These are phyloP conservation scores for Albophoma yamanashiensis DNA, from an alignment of 2,329 filamentous ascomycete species.

Conservation along the genomic window DNA sequence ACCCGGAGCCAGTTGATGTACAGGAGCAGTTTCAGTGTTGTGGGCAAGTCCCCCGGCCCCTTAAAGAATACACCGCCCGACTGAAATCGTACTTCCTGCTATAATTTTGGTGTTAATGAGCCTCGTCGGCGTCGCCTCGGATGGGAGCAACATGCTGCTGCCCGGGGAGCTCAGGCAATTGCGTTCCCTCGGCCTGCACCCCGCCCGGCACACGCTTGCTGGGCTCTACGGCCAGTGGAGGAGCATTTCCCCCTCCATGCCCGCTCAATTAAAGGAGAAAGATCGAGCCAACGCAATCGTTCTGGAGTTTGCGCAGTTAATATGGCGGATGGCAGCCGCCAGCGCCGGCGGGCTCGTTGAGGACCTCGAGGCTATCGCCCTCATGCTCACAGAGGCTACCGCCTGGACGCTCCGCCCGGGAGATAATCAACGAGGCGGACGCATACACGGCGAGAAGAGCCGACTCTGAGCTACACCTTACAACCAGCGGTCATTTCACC, in stretches of 20 bases:
- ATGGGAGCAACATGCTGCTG: not conserved
- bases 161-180: not conserved
- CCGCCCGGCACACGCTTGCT: not conserved
- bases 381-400: slow-evolving; percentile 1
- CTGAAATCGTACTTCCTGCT: slow-evolving; percentile 4
- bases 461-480: too few relatives aligned
- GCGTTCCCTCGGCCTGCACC: not conserved
- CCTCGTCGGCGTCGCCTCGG: slow-evolving; percentile 6
- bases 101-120: slow-evolving; percentile 8
- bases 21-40: slow-evolving; percentile 7
- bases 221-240: not conserved
- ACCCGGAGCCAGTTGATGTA: not conserved
- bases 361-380: not conserved
- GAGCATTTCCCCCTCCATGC: not conserved
- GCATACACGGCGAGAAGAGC: not conserved
- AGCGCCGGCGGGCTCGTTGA: not conserved
- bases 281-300: not conserved
- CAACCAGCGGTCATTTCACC: too few relatives aligned
- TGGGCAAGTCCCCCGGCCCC: slow-evolving; percentile 12
- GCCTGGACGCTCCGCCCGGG: not conserved
- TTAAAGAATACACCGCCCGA: slow-evolving; percentile 7
- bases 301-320: slow-evolving; percentile 6
- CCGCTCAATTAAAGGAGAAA: not conserved
- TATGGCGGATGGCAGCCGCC: not conserved
- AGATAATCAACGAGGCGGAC: not conserved